Percentiles rank a stretch among this genome's conserved stretches.
Conservation (phyloP, 441 rosid genomes). For the Heliophila coronopifolia region DNA sequence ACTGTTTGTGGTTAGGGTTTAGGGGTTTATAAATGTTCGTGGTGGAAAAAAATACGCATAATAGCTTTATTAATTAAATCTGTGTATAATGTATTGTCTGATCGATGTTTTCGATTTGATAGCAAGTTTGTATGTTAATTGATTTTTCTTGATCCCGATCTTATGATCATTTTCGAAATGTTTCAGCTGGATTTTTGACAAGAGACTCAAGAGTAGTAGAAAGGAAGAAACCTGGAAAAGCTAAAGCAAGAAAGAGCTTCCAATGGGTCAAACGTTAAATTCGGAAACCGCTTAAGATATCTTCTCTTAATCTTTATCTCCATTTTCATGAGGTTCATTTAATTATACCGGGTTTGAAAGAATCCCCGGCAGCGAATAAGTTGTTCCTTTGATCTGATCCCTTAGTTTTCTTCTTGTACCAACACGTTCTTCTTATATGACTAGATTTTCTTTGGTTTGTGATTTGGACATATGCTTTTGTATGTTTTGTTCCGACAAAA, state of each 20-base stretch:
- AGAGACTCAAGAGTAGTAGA: slow-evolving; percentile 92
- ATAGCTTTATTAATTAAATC: not conserved
- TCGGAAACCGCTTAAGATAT: not conserved
- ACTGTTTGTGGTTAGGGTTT: too few relatives aligned
- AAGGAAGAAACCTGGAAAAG: slow-evolving; percentile 95
- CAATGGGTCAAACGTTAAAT: slow-evolving; percentile 90
- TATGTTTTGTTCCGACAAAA: slow-evolving; percentile 16
- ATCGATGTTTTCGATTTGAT: not conserved
- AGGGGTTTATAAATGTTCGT: too few relatives aligned
- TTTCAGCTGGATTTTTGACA: slow-evolving; percentile 78
- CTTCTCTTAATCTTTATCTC: not conserved
- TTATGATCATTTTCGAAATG: not conserved
- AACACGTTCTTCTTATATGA: slow-evolving; percentile 11
- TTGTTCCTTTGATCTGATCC: not conserved
- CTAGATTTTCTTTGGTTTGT: slow-evolving; percentile 8
- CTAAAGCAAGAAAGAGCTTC: slow-evolving; percentile 96
- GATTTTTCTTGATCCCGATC: not conserved
- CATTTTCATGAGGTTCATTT: slow-evolving; percentile 7
- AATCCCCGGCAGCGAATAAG: slow-evolving; percentile 17
- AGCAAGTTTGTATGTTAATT: not conserved
- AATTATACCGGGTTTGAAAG: slow-evolving; percentile 20
- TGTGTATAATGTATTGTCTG: not conserved
- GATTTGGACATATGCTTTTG: slow-evolving; percentile 18
- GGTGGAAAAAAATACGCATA: too few relatives aligned
- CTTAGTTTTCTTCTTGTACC: slow-evolving; percentile 18